phyloP scores from a whole-genome alignment of 441 rosid genomes.

The Metrosideros polymorpha region DNA sequence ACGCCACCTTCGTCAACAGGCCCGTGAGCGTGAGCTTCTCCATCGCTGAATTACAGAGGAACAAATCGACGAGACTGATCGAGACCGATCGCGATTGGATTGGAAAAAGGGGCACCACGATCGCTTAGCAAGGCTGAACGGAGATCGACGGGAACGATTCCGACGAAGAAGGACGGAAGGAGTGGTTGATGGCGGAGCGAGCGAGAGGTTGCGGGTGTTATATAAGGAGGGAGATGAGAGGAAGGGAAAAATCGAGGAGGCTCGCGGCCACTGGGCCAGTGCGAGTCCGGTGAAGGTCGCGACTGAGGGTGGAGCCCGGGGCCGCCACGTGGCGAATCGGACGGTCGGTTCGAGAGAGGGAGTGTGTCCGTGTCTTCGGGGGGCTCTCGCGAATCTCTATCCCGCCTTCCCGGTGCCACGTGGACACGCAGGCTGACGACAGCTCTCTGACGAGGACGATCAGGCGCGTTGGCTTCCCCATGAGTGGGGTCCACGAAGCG shows the following conservation, averaged over 20 bases:
- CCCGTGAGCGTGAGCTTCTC: conserved; percentile 49
- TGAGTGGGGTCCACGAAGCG: not conserved
- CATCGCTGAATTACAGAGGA: conserved; percentile 16
- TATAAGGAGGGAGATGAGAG: not conserved
- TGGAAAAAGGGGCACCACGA: not conserved
- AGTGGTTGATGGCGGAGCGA: too few species aligned
- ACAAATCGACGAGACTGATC: not conserved
- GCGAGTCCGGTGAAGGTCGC: not conserved
- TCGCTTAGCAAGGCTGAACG: not conserved
- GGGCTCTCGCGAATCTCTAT: not conserved
- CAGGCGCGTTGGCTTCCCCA: not conserved
- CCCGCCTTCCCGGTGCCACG: not conserved
- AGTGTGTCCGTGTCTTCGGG: not conserved
- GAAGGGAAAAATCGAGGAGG: not conserved
- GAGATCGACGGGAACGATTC: not conserved
- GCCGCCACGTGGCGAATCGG: not conserved
- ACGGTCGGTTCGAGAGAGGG: not conserved
- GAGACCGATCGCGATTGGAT: not conserved
- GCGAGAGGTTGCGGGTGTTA: too few species aligned
- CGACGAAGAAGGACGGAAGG: not conserved
- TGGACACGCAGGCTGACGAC: not conserved
- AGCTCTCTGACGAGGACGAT: not conserved
- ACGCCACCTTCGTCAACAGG: conserved; percentile 30
- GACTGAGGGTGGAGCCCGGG: not conserved
- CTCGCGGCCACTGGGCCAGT: rapidly evolving